These are phyloP conservation scores for Ustilago loliicola DNA, from an alignment of 1,284 basidiomycete species.

Conservation along the genomic window DNA sequence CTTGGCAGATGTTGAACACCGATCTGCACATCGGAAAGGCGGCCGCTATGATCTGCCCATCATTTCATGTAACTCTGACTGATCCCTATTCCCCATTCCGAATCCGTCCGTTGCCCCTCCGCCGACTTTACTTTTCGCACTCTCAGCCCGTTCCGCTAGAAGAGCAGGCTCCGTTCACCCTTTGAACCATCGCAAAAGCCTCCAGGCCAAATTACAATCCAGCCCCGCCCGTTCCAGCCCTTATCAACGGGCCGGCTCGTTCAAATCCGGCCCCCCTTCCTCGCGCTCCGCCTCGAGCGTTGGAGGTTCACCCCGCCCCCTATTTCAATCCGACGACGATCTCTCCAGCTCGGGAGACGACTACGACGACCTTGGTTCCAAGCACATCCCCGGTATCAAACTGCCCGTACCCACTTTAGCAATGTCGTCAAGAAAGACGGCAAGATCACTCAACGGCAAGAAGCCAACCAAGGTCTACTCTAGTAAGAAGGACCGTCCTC, in stretches of 20 bases:
- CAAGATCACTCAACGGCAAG: constrained; percentile 32
- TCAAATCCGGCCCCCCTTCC: constrained; percentile 38
- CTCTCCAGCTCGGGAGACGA: constrained; percentile 48
- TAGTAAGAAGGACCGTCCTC: constrained; percentile 49
- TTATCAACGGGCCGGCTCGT: constrained; percentile 32
- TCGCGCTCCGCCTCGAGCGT: constrained; percentile 47
- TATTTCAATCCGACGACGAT: constrained; percentile 44
- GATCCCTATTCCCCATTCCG: not conserved
- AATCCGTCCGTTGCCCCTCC: not conserved
- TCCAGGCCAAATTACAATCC: constrained; percentile 43
- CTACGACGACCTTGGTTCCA: constrained; percentile 43
- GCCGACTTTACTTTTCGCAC: not conserved
- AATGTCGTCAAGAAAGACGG: constrained; percentile 48
- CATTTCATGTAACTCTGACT: not conserved
- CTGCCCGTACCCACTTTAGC: constrained; percentile 52
- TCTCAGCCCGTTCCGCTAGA: constrained; percentile 41
- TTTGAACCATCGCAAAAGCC: constrained; percentile 44
- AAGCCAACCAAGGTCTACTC: constrained; percentile 41
- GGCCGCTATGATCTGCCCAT: not conserved
- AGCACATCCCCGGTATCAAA: constrained; percentile 57
- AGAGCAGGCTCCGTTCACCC: constrained; percentile 35
- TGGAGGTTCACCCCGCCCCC: constrained; percentile 44
- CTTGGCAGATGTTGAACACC: not conserved
- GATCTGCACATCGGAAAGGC: not conserved
- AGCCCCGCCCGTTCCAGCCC: constrained; percentile 34